phyloP scores from a whole-genome alignment of 495 filamentous ascomycete species.

The Pyronema domesticum region DNA sequence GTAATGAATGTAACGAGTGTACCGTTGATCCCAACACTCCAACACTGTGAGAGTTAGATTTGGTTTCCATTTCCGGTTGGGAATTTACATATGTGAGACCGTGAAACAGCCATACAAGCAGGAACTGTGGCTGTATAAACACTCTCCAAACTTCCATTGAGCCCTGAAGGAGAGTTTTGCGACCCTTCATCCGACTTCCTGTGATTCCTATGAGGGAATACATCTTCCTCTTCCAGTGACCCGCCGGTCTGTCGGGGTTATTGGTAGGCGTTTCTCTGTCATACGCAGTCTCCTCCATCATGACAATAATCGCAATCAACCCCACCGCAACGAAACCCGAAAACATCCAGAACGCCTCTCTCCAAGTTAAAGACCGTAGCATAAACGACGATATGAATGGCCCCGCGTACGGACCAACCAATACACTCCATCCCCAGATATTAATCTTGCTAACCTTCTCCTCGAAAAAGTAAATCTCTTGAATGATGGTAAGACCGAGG shows the following conservation, averaged over 20 bases:
- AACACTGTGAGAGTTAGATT: background rate
- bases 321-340: conserved; percentile 11
- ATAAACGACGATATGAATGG: conserved; percentile 18
- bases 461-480: conserved; percentile 21
- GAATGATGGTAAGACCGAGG: conserved; percentile 18
- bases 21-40: conserved; percentile 20
- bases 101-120: conserved; percentile 14
- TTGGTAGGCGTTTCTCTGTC: conserved; percentile 9
- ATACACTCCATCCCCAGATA: conserved; percentile 20
- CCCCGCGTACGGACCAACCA: conserved; percentile 16
- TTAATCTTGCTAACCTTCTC: conserved; percentile 17
- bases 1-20: conserved; percentile 14
- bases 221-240: conserved; percentile 7
- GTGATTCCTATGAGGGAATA: conserved; percentile 11
- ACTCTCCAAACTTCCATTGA: conserved; percentile 8
- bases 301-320: conserved; percentile 8
- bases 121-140: conserved; percentile 17
- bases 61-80: background rate
- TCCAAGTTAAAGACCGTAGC: conserved; percentile 7
- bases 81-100: conserved; percentile 12
- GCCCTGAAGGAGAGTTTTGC: conserved; percentile 9
- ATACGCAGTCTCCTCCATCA: conserved; percentile 18
- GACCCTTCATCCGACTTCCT: conserved; percentile 11
- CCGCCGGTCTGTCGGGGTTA: conserved; percentile 9
- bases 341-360: conserved; percentile 14